phyloP scores from a whole-genome alignment of 768 basidiomycete genomes.

The Lentinula sp. region DNA sequence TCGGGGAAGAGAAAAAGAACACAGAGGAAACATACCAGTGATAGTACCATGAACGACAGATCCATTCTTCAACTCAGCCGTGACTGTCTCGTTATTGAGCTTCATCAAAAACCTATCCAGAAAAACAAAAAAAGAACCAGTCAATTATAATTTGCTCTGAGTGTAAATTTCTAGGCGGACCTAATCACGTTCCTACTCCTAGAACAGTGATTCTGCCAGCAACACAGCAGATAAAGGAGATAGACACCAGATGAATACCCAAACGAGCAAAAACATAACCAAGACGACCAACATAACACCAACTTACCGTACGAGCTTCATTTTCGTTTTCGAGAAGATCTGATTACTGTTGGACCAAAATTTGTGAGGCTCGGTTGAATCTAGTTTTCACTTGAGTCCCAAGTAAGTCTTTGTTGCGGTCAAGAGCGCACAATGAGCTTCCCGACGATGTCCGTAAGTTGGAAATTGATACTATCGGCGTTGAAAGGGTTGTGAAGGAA shows the following conservation, averaged over 20 bases:
- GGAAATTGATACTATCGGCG: too few species aligned
- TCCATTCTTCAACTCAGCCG: slow-evolving; percentile 97
- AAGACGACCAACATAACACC: not conserved
- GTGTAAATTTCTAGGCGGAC: not conserved
- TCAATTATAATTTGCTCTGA: not conserved
- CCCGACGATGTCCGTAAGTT: not conserved
- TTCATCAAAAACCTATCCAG: slow-evolving; percentile 92
- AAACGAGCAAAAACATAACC: not conserved
- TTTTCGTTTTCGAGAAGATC: slow-evolving; percentile 20
- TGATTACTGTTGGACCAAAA: not conserved
- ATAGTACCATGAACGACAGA: slow-evolving; percentile 94
- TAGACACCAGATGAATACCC: not conserved
- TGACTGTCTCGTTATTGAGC: slow-evolving; percentile 98
- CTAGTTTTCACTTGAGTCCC: not conserved
- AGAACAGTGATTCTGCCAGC: not conserved
- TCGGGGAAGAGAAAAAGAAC: not conserved
- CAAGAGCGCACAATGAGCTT: not conserved
- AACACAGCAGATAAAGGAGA: too few species aligned
- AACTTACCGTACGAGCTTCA: slow-evolving; percentile 80
- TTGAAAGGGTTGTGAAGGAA: too few species aligned
- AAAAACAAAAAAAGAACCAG: slow-evolving; percentile 8
- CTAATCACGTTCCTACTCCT: not conserved
- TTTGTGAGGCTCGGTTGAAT: not conserved
- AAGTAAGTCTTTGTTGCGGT: too few species aligned
- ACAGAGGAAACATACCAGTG: slow-evolving; percentile 57